Conservation (phyloP, 306 rosid genomes). For the Sechiopsis laciniata region DNA sequence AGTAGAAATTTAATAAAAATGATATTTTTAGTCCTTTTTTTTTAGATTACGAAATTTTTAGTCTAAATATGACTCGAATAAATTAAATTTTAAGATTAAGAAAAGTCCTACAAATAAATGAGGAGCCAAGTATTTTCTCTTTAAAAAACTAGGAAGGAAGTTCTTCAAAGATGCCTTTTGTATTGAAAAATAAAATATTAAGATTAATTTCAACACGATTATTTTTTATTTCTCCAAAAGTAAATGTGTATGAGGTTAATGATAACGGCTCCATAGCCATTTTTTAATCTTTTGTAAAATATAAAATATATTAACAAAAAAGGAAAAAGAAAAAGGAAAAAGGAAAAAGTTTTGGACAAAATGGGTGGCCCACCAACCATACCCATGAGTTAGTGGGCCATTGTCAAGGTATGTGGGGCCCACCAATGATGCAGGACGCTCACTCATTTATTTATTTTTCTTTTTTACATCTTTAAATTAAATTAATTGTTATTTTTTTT, state of each 20-base stretch:
- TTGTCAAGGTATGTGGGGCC: conserved; percentile 15
- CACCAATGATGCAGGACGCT: neutral
- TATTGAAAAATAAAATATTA: no score
- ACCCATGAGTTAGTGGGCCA: conserved; percentile 23
- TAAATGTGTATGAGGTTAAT: conserved; percentile 17
- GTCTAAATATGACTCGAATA: neutral
- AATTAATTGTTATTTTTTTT: no score
- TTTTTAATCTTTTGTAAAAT: neutral
- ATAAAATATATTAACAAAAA: neutral
- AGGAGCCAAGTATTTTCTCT: neutral
- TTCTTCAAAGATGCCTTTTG: neutral
- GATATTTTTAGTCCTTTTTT: no score
- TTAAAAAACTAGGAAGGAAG: neutral
- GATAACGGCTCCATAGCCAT: conserved; percentile 14
- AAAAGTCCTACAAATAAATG: neutral
- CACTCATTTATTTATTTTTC: neutral
- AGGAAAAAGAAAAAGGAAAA: neutral
- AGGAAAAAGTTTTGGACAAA: neutral
- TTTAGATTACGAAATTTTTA: no score
- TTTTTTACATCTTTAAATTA: no score
- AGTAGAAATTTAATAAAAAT: neutral
- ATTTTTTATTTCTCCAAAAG: neutral
- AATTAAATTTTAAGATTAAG: neutral
- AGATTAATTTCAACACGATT: no score
- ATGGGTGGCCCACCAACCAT: conserved; percentile 20